phyloP scores from a whole-genome alignment of 176 grass and related monocot species.

The Zea luxurians region DNA sequence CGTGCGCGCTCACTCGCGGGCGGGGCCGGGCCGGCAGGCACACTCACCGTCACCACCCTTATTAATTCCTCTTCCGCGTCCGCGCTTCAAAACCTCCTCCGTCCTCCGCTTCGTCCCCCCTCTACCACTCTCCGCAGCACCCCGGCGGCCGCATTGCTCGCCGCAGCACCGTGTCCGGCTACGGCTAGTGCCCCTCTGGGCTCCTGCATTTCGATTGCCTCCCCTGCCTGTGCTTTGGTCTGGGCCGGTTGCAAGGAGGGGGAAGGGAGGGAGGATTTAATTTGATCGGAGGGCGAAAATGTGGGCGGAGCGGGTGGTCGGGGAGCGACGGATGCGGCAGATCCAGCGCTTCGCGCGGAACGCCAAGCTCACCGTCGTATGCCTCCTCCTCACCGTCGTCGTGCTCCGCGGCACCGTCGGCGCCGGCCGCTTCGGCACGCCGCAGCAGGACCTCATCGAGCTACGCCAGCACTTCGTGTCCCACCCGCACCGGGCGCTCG shows the following conservation, averaged over 20 bases:
- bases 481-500: slow-evolving; percentile 82
- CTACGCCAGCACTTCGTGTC: slow-evolving; percentile 77
- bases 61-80: slow-evolving; percentile 38
- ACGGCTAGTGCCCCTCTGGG: not conserved
- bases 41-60: slow-evolving; percentile 28
- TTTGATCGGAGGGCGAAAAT: slow-evolving; percentile 2
- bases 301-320: slow-evolving; percentile 69
- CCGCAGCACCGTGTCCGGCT: not conserved
- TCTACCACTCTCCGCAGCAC: not conserved
- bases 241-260: no score
- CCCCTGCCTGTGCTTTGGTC: no score
- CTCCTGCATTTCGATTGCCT: slow-evolving; percentile 26
- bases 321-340: slow-evolving; percentile 79
- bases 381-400: slow-evolving; percentile 85
- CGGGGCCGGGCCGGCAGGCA: not conserved
- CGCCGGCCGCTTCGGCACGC: slow-evolving; percentile 90
- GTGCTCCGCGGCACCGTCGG: slow-evolving; percentile 95
- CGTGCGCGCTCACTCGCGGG: slow-evolving; percentile 27
- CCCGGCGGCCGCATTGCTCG: slow-evolving; percentile 30
- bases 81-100: slow-evolving; percentile 32
- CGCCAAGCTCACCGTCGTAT: slow-evolving; percentile 75
- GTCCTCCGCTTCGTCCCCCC: not conserved
- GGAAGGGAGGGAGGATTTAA: no score
- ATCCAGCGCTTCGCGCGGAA: slow-evolving; percentile 75
- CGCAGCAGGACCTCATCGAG: slow-evolving; percentile 90